Evolutionary conservation across 768 basidiomycete species (phyloP).

Genomic region (Mycena rosella): DNA sequence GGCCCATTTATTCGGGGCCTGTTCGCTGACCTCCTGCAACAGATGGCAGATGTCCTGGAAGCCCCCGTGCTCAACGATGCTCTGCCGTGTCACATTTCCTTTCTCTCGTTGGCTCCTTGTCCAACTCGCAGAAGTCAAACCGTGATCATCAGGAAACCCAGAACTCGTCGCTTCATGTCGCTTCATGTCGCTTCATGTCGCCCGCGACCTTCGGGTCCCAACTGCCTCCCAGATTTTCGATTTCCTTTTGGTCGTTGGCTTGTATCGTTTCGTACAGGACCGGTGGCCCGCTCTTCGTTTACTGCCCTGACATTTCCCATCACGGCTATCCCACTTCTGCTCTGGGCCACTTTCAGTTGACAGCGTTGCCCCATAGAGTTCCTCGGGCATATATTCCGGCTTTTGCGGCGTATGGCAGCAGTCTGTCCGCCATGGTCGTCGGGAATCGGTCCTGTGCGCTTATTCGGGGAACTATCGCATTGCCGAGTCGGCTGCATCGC

Average conservation of each 20-base stretch:
- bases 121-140: constrained; percentile 4
- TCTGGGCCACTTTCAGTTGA: not conserved
- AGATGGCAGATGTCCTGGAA: constrained; percentile 25
- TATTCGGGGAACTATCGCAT: constrained; percentile 1
- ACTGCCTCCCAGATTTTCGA: not conserved
- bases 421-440: not conserved
- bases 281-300: not conserved
- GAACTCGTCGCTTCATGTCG: constrained; percentile 5
- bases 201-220: not conserved
- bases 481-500: constrained; percentile 11
- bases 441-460: constrained; percentile 11
- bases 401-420: not conserved
- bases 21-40: constrained; percentile 16
- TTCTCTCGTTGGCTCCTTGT: constrained; percentile 10
- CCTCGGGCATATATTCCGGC: constrained; percentile 9
- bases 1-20: constrained; percentile 4
- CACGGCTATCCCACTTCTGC: not conserved
- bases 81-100: constrained; percentile 24
- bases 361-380: constrained; percentile 16
- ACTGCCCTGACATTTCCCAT: constrained; percentile 1
- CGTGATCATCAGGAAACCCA: constrained; percentile 13
- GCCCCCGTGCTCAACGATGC: constrained; percentile 26
- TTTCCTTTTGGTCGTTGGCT: not conserved
- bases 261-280: not conserved
- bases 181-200: not conserved